Conservation (phyloP, 2,329 filamentous ascomycete genomes). For the Trichophyton benhamiae region DNA sequence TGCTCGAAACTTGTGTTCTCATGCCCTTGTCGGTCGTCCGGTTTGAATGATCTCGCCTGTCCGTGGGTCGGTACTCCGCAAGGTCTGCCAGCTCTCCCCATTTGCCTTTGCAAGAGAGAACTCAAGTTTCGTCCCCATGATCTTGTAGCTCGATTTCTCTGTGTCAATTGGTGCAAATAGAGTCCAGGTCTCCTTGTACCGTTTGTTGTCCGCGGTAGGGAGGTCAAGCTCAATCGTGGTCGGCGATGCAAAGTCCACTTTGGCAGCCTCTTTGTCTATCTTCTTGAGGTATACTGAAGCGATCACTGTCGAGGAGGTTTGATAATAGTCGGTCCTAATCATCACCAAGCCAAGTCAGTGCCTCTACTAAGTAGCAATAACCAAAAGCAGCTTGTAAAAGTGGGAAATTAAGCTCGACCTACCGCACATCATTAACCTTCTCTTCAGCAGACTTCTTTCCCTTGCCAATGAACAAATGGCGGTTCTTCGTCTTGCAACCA, state of each 20-base stretch:
- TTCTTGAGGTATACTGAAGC: slow-evolving; percentile 94
- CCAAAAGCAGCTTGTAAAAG: not conserved
- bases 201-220: slow-evolving; percentile 73
- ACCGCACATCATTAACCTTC: slow-evolving; percentile 65
- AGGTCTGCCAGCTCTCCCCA: slow-evolving; percentile 69
- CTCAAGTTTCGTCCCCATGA: slow-evolving; percentile 83
- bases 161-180: slow-evolving; percentile 68
- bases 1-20: not conserved
- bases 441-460: slow-evolving; percentile 60
- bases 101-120: slow-evolving; percentile 61
- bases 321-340: slow-evolving; percentile 76
- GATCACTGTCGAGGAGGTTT: slow-evolving; percentile 73
- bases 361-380: not conserved
- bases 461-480: slow-evolving; percentile 72
- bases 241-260: slow-evolving; percentile 53
- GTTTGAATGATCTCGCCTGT: slow-evolving; percentile 79
- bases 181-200: slow-evolving; percentile 60
- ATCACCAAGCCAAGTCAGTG: slow-evolving; percentile 1
- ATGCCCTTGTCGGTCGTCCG: slow-evolving; percentile 58
- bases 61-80: slow-evolving; percentile 62
- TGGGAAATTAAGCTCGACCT: slow-evolving; percentile 19
- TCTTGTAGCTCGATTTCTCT: slow-evolving; percentile 62
- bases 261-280: slow-evolving; percentile 70
- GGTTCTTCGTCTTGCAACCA: slow-evolving; percentile 70
- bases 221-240: slow-evolving; percentile 63